Evolutionary conservation across 306 rosid species (phyloP), one percentile per base, ranked within the genome.

Genomic region (Casuarina glauca): DNA sequence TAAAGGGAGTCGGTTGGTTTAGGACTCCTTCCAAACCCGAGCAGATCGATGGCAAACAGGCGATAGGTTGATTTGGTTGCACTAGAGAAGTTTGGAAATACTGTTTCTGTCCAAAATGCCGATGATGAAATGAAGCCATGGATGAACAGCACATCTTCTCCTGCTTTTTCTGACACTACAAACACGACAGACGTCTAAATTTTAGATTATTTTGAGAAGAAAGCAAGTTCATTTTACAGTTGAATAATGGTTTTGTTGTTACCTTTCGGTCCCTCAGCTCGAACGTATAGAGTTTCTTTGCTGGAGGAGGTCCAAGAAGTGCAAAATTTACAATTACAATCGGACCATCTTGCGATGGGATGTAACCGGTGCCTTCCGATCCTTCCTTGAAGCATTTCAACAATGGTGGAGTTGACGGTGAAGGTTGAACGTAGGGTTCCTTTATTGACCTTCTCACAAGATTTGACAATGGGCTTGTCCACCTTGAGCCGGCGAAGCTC

Each of bases 61-160:
- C 99, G 64, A 46, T 85, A 96, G 9, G 73, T 78, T 0, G 92
- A 91, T 74, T 77, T 88, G 0, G 89, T 88, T 0, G 61, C 80
- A 0, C 52, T 67, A 0, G 99, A 93, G 57, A 96, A 84, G 70
- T 93, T 91, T 0, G 99, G 98, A 69, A 96, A 96, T 53, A 96
- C 15, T 6, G 99, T 96, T 39, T 96, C 98, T 0, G 97, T 91
- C 98, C 98, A 96, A n/a, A 93, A 96, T 1, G 81, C 73, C 0
- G 99, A 96, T 0, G 99, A 93, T 5, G 99, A 96, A 9, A 96
- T 93, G 70, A 96, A 96, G 0, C 99, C 99, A 60, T 96, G 99
- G 75, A 96, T 91, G 87, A 96, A 96, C 46, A 96, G 3, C 43
- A 93, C 98, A 55, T 91, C 87, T 58, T 91, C 96, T 78, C 45